Percentiles rank a stretch among this genome's conserved stretches.
Conservation (phyloP, 1,139 yeast genomes). For the Sugiyamaella novakii region DNA sequence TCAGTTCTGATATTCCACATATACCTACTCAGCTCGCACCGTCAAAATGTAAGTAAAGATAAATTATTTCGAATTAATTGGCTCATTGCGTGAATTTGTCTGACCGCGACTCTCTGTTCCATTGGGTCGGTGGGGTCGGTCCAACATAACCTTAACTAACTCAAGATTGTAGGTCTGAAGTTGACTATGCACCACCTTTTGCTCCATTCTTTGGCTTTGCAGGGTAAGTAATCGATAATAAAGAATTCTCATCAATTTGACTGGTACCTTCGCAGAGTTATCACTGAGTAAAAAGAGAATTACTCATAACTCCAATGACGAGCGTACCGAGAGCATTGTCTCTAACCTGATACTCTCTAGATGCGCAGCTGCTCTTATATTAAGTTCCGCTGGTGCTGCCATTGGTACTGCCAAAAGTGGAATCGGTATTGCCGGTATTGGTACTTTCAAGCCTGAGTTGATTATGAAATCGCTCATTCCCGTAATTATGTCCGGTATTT, state of each 20-base stretch:
- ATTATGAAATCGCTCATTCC: constrained; percentile 56
- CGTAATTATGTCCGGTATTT: constrained; percentile 97
- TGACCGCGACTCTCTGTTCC: too few species aligned
- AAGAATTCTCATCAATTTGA: constrained; percentile 1
- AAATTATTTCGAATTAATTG: too few species aligned
- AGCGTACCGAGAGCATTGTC: background rate
- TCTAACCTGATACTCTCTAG: constrained; percentile 37
- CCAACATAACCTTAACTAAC: constrained; percentile 9
- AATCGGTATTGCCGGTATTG: constrained; percentile 96
- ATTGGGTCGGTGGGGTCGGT: constrained; percentile 2
- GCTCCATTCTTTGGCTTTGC: constrained; percentile 97
- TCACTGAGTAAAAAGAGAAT: too few species aligned
- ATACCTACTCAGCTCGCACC: too few species aligned
- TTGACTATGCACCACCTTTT: constrained; percentile 76
- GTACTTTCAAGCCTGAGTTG: constrained; percentile 91
- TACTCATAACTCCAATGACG: background rate
- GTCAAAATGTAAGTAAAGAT: too few species aligned
- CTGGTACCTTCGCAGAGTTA: too few species aligned
- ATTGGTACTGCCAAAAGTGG: constrained; percentile 99
- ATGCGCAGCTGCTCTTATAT: constrained; percentile 87
- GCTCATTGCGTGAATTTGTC: too few species aligned
- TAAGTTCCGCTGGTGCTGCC: constrained; percentile 95
- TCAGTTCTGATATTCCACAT: too few species aligned
- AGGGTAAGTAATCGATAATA: constrained; percentile 55
- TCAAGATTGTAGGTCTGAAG: constrained; percentile 37